These are phyloP conservation scores for Beauveria scarabaeidicola DNA, from an alignment of 2,329 filamentous ascomycete species.

Conservation along the genomic window DNA sequence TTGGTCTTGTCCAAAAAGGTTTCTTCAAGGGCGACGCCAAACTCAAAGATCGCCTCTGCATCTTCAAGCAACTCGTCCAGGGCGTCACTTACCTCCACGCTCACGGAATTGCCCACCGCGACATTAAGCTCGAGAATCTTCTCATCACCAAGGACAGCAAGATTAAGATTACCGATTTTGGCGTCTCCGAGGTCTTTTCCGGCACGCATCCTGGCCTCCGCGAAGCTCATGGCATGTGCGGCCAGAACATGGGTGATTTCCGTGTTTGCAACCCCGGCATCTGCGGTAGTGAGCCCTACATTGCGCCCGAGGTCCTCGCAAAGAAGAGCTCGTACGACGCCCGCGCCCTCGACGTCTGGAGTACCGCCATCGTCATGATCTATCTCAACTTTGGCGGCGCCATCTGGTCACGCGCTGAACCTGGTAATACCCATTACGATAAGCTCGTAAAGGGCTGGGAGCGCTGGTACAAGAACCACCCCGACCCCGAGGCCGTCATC, in stretches of 20 bases:
- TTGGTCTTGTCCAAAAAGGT: conserved; percentile 61
- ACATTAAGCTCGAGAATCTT: conserved; percentile 85
- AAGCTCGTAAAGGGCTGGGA: conserved; percentile 60
- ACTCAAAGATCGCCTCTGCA: conserved; percentile 62
- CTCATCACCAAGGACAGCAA: conserved; percentile 71
- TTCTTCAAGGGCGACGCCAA: conserved; percentile 59
- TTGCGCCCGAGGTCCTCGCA: conserved; percentile 73
- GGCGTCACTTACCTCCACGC: conserved; percentile 74
- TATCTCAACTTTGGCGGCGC: conserved; percentile 64
- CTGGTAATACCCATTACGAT: conserved; percentile 50
- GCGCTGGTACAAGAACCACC: conserved; percentile 52
- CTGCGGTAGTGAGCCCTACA: conserved; percentile 78
- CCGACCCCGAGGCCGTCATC: conserved; percentile 27
- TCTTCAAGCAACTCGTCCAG: conserved; percentile 83
- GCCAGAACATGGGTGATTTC: conserved; percentile 61
- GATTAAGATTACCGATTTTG: conserved; percentile 88
- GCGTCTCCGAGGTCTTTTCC: conserved; percentile 77
- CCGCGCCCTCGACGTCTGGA: conserved; percentile 77
- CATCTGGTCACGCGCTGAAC: conserved; percentile 64
- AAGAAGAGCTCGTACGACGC: conserved; percentile 62
- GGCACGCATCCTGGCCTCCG: conserved; percentile 73
- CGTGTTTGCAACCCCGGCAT: conserved; percentile 70
- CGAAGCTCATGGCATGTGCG: conserved; percentile 64
- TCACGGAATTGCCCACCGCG: conserved; percentile 81
- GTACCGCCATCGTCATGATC: conserved; percentile 73